These are phyloP conservation scores for Colletotrichum sp. DNA, from an alignment of 2,329 filamentous ascomycete species.

Conservation along the genomic window DNA sequence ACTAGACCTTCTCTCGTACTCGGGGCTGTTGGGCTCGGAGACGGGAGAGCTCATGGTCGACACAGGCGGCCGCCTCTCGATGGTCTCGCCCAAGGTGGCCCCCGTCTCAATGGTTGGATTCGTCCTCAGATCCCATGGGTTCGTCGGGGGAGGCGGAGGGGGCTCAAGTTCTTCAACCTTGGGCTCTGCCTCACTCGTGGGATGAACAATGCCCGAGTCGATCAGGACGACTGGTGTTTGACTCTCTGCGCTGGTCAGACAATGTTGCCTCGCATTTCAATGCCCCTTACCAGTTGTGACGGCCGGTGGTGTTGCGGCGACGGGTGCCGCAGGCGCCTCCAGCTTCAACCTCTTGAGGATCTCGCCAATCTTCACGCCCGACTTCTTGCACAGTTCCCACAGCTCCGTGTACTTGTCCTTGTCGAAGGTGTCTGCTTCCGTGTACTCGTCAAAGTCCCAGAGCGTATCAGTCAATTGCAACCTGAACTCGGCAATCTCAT, in stretches of 20 bases:
- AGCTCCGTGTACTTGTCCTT: slow-evolving; percentile 53
- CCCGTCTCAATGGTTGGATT: not conserved
- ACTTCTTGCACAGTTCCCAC: slow-evolving; percentile 51
- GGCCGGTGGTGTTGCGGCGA: not conserved
- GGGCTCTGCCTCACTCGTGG: not conserved
- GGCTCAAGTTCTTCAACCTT: slow-evolving; percentile 18
- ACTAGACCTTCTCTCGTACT: not conserved
- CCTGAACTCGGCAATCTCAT: slow-evolving; percentile 54
- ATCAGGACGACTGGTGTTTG: not conserved
- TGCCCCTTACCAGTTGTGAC: not conserved
- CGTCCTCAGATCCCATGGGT: slow-evolving; percentile 18
- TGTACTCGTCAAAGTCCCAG: slow-evolving; percentile 63
- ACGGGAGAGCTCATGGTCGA: slow-evolving; percentile 13
- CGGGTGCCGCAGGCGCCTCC: slow-evolving; percentile 27
- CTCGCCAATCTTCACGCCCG: slow-evolving; percentile 54
- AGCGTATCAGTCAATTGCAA: slow-evolving; percentile 53
- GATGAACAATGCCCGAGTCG: not conserved
- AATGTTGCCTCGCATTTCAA: not conserved
- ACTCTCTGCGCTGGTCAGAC: not conserved
- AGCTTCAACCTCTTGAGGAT: slow-evolving; percentile 61
- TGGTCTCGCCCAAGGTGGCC: not conserved
- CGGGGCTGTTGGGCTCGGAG: not conserved
- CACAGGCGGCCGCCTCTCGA: slow-evolving; percentile 12
- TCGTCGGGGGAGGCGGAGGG: slow-evolving; percentile 6
- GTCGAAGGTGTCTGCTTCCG: slow-evolving; percentile 57